Evolutionary conservation across 163 green algal genomes (phyloP), one percentile per base, ranked within the genome.

Genomic region (Scenedesmus sp.): DNA sequence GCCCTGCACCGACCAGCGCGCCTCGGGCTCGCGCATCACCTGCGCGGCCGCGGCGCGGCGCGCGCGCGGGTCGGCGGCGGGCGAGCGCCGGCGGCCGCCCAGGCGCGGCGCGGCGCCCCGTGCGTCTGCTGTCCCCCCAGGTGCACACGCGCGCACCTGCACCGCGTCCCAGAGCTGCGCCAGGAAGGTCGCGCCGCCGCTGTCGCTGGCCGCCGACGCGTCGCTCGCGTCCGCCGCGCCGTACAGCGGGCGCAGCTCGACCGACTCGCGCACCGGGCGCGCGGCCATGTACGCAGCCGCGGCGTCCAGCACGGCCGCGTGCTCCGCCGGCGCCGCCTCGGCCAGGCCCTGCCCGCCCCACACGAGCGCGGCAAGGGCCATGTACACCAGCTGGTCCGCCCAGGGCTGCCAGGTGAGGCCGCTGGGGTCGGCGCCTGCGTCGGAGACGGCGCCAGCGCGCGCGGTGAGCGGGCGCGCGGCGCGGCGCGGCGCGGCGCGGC

Each of bases 351-450:
- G n/a, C 3, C 87, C 91, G 9, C 87, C 86, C 89, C 89, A 97
- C 20, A 91, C 89, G 78, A 97, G 83, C 20, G 85, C 89, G 62
- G 87, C 76, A n/a, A 97, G 63, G 24, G 78, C 88, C 2, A 36
- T 31, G 73, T 92, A 89, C 56, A 95, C 89, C 67, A 97, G 70
- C 34, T 84, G 81, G 83, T 97, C 93, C 3, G 84, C 70, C 76
- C 91, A 96, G 0, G 93, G 93, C 90, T 97, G 93, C 83, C 90
- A 93, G 2, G 76, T 64, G 17, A 86, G 65, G 20, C 81, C 86
- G 28, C 15, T 70, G 31, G 75, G 42, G 42, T 80, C 78, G 11
- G 20, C 54, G 17, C 70, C 70, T 79, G 67, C 24, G 39, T 17
- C 53, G 22, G 2, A 10, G 9, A 56, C 47, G 0, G 36, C 1